Percentiles rank a stretch among this genome's conserved stretches.
phyloP scores from a whole-genome alignment of 345 rosid genomes.

The Dipteronia sinensis region DNA sequence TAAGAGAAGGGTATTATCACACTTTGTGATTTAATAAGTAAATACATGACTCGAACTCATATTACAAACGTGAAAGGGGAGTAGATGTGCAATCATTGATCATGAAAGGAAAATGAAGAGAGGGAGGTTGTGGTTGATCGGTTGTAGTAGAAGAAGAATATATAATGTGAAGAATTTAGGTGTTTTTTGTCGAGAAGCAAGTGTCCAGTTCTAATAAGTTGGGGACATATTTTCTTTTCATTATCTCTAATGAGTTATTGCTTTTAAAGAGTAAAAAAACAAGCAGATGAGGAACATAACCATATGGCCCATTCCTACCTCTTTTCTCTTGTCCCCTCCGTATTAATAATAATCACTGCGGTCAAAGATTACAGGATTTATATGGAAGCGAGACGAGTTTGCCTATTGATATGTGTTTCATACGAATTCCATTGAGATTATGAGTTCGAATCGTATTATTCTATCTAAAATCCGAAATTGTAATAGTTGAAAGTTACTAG shows the following conservation, averaged over 20 bases:
- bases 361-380: no score
- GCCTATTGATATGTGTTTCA: no score
- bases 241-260: conserved; percentile 15
- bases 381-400: no score
- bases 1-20: no score
- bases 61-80: background rate
- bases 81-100: conserved; percentile 10
- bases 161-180: conserved; percentile 14
- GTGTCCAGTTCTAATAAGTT: conserved; percentile 41
- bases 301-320: conserved; percentile 36
- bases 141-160: conserved; percentile 4
- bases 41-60: no score
- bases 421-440: no score
- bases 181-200: conserved; percentile 43
- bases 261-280: conserved; percentile 32
- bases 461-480: no score
- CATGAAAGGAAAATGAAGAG: background rate
- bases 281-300: conserved; percentile 17
- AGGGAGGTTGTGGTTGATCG: background rate
- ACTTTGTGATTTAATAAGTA: no score
- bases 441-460: no score
- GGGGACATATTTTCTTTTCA: conserved; percentile 36
- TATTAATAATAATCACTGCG: conserved; percentile 1
- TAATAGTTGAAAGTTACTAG: no score
- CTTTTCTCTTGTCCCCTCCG: conserved; percentile 41